phyloP scores from a whole-genome alignment of 306 rosid species.

The Styphnolobium japonicum region DNA sequence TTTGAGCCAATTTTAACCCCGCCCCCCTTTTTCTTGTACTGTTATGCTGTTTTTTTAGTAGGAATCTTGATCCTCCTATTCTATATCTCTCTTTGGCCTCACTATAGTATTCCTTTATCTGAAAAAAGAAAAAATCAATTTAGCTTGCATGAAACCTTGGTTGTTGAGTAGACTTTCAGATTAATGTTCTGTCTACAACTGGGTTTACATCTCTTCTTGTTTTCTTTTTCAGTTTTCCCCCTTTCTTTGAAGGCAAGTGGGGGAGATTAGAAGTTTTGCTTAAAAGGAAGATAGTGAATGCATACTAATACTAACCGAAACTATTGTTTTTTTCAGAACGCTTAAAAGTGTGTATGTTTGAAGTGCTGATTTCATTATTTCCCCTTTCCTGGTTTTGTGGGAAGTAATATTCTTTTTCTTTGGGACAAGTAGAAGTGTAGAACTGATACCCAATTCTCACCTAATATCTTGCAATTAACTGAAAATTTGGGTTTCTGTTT shows the following conservation, averaged over 20 bases:
- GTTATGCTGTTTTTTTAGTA: neutral
- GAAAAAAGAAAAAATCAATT: neutral
- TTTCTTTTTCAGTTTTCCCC: neutral
- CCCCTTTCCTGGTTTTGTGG: neutral
- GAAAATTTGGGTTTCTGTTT: slow-evolving; percentile 6
- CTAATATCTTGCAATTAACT: neutral
- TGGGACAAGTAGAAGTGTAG: neutral
- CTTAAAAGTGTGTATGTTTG: neutral
- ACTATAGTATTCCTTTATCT: neutral
- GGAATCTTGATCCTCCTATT: neutral
- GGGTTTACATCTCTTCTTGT: neutral
- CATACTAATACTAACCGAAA: neutral
- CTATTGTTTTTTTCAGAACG: neutral
- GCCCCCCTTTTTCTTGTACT: neutral
- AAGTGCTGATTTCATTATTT: neutral
- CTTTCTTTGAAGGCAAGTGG: neutral
- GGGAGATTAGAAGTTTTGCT: neutral
- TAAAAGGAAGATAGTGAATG: neutral
- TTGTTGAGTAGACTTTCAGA: neutral
- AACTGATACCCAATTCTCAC: neutral
- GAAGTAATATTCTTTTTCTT: neutral
- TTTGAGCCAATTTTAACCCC: neutral
- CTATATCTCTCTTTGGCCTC: neutral
- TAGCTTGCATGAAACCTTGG: neutral
- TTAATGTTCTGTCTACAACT: neutral